Percentiles rank a stretch among this genome's conserved stretches.
Evolutionary conservation across 192 early-diverging fungal genomes (phyloP).

Genomic region (Gamsiella multidivaricata): DNA sequence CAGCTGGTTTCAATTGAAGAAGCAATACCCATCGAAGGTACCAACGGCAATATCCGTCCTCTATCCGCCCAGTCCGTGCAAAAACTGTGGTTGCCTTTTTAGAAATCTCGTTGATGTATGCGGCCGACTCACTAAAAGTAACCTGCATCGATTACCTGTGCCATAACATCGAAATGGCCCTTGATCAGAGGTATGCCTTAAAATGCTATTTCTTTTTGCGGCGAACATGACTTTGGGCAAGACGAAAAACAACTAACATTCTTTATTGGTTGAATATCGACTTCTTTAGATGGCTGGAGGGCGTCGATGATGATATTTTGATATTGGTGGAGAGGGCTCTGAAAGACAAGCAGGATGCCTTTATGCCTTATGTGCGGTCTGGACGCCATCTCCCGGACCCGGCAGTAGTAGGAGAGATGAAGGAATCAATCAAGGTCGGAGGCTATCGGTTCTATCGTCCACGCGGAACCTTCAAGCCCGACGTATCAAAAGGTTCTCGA

Average conservation of each 20-base stretch:
- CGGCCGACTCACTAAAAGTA: slow-evolving; percentile 57
- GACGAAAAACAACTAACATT: too few relatives aligned
- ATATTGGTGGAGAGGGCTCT: slow-evolving; percentile 25
- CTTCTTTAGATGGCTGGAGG: slow-evolving; percentile 43
- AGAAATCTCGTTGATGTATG: slow-evolving; percentile 65
- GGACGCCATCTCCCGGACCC: slow-evolving; percentile 31
- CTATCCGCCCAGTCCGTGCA: slow-evolving; percentile 51
- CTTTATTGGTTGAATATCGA: too few relatives aligned
- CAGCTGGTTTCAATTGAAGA: neutral
- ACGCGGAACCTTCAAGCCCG: neutral
- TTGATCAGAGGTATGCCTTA: slow-evolving; percentile 51
- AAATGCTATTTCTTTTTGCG: too few relatives aligned
- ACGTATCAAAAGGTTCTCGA: neutral
- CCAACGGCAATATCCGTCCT: neutral
- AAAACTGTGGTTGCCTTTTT: slow-evolving; percentile 65
- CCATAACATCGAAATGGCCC: slow-evolving; percentile 56
- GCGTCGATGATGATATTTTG: slow-evolving; percentile 24
- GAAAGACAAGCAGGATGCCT: slow-evolving; percentile 20
- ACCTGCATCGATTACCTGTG: slow-evolving; percentile 67
- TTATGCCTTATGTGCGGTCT: slow-evolving; percentile 29
- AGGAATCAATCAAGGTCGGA: neutral
- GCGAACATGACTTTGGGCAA: too few relatives aligned
- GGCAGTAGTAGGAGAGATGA: slow-evolving; percentile 6
- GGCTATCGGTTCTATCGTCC: slow-evolving; percentile 11
- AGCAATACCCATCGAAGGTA: too few relatives aligned